Conservation (phyloP, 2,329 filamentous ascomycete genomes). For the Geosmithia morbida region DNA sequence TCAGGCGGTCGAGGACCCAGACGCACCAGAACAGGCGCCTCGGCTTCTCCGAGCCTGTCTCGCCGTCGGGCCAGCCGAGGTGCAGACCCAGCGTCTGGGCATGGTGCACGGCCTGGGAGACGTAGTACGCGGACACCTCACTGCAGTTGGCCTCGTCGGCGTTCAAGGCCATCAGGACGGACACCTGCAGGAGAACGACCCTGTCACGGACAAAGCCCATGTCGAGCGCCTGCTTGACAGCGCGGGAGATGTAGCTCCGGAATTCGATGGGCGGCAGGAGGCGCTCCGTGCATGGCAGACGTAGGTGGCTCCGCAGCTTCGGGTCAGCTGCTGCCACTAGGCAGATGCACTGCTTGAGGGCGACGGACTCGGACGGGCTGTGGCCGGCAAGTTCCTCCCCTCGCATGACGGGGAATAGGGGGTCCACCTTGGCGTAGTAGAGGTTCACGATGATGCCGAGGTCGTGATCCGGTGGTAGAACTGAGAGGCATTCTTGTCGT, state of each 20-base stretch:
- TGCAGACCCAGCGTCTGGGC: slow-evolving; percentile 9
- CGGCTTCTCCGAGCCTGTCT: slow-evolving; percentile 3
- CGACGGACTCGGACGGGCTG: slow-evolving; percentile 3
- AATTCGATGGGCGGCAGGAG: slow-evolving; percentile 5
- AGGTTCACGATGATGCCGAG: slow-evolving; percentile 2
- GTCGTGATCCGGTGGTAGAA: slow-evolving; percentile 4
- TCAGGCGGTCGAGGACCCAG: slow-evolving; percentile 9
- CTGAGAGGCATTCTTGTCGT: slow-evolving; percentile 4
- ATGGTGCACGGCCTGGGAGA: slow-evolving; percentile 8
- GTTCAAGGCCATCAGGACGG: slow-evolving; percentile 5
- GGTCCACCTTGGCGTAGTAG: slow-evolving; percentile 7
- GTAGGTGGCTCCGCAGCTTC: slow-evolving; percentile 5
- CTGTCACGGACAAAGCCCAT: slow-evolving; percentile 5
- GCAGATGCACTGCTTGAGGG: slow-evolving; percentile 8
- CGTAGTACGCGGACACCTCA: slow-evolving; percentile 5
- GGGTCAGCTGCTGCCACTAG: slow-evolving; percentile 8
- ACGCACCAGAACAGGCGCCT: slow-evolving; percentile 9
- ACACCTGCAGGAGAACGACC: slow-evolving; percentile 6
- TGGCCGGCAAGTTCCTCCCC: slow-evolving; percentile 4
- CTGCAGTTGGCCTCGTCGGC: slow-evolving; percentile 4
- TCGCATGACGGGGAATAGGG: slow-evolving; percentile 8
- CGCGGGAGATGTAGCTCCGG: slow-evolving; percentile 3
- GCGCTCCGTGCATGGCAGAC: slow-evolving; percentile 2
- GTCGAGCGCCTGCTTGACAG: slow-evolving; percentile 6
- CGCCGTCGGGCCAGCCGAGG: slow-evolving; percentile 8